Evolutionary conservation across 225 moss, liverwort and hornwort genomes (phyloP).

Genomic region (Climacium dendroides): DNA sequence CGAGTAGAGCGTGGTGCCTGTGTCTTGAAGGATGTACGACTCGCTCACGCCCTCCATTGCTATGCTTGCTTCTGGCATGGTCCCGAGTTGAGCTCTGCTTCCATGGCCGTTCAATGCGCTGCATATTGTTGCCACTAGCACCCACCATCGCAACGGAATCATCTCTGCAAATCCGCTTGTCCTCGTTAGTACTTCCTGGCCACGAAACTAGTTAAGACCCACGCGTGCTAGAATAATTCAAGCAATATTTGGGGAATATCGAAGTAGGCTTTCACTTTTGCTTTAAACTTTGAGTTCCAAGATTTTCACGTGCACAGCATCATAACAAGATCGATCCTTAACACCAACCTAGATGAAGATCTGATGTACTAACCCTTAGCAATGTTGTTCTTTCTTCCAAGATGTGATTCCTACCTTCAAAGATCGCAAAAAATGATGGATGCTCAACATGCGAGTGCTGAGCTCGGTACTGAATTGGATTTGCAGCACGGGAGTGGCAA

Average conservation of each 20-base stretch:
- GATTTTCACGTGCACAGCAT: background rate
- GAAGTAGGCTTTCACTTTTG: background rate
- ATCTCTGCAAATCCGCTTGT: background rate
- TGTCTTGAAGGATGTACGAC: background rate
- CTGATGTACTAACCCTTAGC: background rate
- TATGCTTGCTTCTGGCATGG: background rate
- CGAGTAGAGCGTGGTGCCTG: conserved; percentile 13
- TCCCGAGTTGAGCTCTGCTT: background rate
- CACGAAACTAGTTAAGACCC: background rate
- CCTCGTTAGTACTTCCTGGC: background rate
- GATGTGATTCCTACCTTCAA: background rate
- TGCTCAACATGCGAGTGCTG: background rate
- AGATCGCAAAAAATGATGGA: background rate
- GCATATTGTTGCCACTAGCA: background rate
- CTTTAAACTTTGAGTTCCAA: background rate
- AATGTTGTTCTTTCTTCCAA: background rate
- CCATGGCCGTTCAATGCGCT: background rate
- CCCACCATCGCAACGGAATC: background rate
- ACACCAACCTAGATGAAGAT: background rate
- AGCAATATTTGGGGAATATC: background rate
- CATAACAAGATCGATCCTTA: background rate
- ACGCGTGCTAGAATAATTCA: background rate
- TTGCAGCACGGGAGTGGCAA: background rate
- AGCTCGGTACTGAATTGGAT: background rate
- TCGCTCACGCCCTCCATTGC: conserved; percentile 7